phyloP scores from a whole-genome alignment of 73 alveolate species.

The Urostyla sp. region DNA sequence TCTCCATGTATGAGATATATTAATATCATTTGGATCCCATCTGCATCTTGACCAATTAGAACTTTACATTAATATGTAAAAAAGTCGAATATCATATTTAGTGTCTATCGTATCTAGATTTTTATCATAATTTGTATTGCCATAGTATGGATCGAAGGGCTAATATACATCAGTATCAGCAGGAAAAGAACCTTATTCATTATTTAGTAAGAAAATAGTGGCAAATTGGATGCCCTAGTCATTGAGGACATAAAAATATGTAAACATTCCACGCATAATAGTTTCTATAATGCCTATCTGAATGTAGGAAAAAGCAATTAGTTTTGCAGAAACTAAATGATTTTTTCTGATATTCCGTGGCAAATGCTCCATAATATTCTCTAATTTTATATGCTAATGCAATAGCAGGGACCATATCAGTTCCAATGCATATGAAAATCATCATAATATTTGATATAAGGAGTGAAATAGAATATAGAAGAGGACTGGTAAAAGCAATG shows the following conservation, averaged over 20 bases:
- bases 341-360: slow-evolving; percentile 89
- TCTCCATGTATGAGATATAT: slow-evolving; percentile 55
- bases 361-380: slow-evolving; percentile 86
- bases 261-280: slow-evolving; percentile 70
- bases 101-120: not conserved
- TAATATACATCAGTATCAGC: slow-evolving; percentile 57
- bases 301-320: slow-evolving; percentile 69
- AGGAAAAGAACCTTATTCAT: slow-evolving; percentile 68
- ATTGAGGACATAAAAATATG: slow-evolving; percentile 75
- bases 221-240: slow-evolving; percentile 87
- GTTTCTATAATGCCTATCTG: slow-evolving; percentile 68
- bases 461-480: slow-evolving; percentile 78
- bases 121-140: slow-evolving; percentile 47
- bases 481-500: slow-evolving; percentile 91
- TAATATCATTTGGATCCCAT: slow-evolving; percentile 34
- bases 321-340: slow-evolving; percentile 78
- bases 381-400: slow-evolving; percentile 92
- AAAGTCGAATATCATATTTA: slow-evolving; percentile 64
- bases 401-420: slow-evolving; percentile 91
- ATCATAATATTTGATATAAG: slow-evolving; percentile 88
- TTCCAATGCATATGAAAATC: slow-evolving; percentile 92
- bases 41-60: slow-evolving; percentile 75
- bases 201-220: slow-evolving; percentile 66
- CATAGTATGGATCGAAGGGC: slow-evolving; percentile 36
- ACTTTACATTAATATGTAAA: slow-evolving; percentile 31